Evolutionary conservation across 2,329 filamentous ascomycete species (phyloP), one percentile per base, ranked within the genome.

Genomic region (Fusarium sororula): DNA sequence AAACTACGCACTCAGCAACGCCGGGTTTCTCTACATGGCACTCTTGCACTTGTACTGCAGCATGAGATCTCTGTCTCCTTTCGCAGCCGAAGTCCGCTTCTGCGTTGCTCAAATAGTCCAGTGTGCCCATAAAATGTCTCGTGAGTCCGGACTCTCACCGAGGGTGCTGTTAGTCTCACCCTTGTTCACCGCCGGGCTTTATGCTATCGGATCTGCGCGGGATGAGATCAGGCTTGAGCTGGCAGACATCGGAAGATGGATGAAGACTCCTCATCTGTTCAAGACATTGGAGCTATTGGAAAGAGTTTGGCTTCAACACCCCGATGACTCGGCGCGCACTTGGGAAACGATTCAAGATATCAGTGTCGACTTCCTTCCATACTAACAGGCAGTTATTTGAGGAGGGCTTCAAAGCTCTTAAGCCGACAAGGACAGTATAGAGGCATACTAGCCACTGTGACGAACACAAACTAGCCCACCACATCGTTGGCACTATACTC

Each of bases 1-100:
- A 7, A 65, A 74, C 24, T 74, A 74, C 6, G 63, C 59, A 1
- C 30, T 74, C 24, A 74, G 72, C 22, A 74, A 74, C 22, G 59
- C 67, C 1, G 70, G 63, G 2, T 74, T 74, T 30, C 67, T 71
- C 7, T 68, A 74, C 13, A 74, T 60, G 17, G 70, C 72, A 5
- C 56, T 74, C 13, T 47, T 74, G 8, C 70, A 71, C 24, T 18
- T 74, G 4, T 41, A 74, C 24, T 74, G 63, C 3, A 64, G 67
- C 14, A 58, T 61, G 9, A 35, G 44, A 8, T 39, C 41, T 5
- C 13, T 68, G 0, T 18, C 67, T 0, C 54, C 56, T 6, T 51
- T 44, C 7, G 15, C 48, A 1, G 8, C 6, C 0, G 60, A 58
- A 6, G 51, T 57, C 13, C 60, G 73, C 24, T 42, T 44, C 2